Evolutionary conservation across 768 basidiomycete species (phyloP).

Genomic region (Psilocybe cubensis): DNA sequence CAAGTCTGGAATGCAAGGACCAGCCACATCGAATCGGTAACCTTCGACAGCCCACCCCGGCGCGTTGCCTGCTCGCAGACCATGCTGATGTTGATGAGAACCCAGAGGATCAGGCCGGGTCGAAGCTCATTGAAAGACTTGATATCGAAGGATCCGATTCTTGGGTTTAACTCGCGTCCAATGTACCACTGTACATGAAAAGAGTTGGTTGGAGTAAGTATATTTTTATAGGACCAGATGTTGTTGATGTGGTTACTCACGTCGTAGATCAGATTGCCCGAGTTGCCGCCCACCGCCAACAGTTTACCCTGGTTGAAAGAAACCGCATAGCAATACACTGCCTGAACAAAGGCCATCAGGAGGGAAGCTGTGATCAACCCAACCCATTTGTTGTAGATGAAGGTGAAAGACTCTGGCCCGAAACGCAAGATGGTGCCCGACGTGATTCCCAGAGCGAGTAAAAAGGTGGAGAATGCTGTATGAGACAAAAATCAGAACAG

Average conservation of each 20-base stretch:
- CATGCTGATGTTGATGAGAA: conserved; percentile 88
- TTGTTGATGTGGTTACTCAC: conserved; percentile 86
- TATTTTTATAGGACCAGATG: not conserved
- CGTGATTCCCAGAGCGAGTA: conserved; percentile 77
- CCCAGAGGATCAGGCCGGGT: conserved; percentile 92
- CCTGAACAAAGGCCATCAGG: conserved; percentile 79
- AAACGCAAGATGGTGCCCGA: conserved; percentile 70
- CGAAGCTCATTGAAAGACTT: conserved; percentile 85
- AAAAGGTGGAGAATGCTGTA: conserved; percentile 84
- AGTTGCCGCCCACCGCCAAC: conserved; percentile 94
- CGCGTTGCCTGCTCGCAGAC: conserved; percentile 88
- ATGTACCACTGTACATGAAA: conserved; percentile 79
- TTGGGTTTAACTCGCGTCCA: conserved; percentile 91
- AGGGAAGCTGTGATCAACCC: conserved; percentile 86
- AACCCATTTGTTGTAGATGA: conserved; percentile 90
- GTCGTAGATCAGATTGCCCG: conserved; percentile 86
- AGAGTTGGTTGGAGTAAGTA: not conserved
- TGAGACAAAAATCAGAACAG: not conserved
- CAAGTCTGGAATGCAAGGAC: conserved; percentile 83
- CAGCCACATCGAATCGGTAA: conserved; percentile 93
- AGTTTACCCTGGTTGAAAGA: conserved; percentile 75
- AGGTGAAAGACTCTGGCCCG: conserved; percentile 84
- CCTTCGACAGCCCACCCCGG: conserved; percentile 60
- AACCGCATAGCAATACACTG: conserved; percentile 63
- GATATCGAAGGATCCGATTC: conserved; percentile 68